A percentile compares a stretch with the other conserved stretches of the same genome.
Evolutionary conservation across 495 filamentous ascomycete genomes (phyloP).

Genomic region (Pseudevernia furfuracea): DNA sequence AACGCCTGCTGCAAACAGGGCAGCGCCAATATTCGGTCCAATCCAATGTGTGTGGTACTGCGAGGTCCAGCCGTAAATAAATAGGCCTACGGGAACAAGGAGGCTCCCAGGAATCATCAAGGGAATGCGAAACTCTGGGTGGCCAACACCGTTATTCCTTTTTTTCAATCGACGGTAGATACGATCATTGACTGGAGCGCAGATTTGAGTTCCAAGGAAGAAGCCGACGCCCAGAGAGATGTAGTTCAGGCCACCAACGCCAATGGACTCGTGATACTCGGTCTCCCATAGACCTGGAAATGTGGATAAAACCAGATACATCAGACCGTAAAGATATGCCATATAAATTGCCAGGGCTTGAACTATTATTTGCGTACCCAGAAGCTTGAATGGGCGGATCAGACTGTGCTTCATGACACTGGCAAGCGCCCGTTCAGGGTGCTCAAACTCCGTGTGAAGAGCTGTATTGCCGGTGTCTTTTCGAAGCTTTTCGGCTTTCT

Average conservation of each 20-base stretch:
- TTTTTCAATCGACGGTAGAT: constrained; percentile 57
- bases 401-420: constrained; percentile 40
- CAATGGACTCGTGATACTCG: constrained; percentile 53
- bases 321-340: constrained; percentile 64
- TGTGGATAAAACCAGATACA: constrained; percentile 64
- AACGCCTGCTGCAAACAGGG: constrained; percentile 49
- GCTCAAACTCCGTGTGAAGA: constrained; percentile 58
- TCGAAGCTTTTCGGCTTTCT: constrained; percentile 49
- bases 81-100: constrained; percentile 54
- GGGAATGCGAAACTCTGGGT: constrained; percentile 62
- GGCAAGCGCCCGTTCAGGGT: constrained; percentile 38
- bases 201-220: constrained; percentile 55
- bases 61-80: constrained; percentile 67
- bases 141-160: constrained; percentile 47
- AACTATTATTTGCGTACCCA: constrained; percentile 53
- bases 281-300: constrained; percentile 57
- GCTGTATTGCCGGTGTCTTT: constrained; percentile 56
- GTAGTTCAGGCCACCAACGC: constrained; percentile 61
- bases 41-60: constrained; percentile 61
- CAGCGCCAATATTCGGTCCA: constrained; percentile 60
- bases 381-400: constrained; percentile 50
- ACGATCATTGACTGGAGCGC: constrained; percentile 54
- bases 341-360: constrained; percentile 54
- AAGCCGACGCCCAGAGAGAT: constrained; percentile 65
- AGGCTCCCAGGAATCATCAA: constrained; percentile 52